phyloP scores from a whole-genome alignment of 148 eudicot species.

The Cornus suecica region DNA sequence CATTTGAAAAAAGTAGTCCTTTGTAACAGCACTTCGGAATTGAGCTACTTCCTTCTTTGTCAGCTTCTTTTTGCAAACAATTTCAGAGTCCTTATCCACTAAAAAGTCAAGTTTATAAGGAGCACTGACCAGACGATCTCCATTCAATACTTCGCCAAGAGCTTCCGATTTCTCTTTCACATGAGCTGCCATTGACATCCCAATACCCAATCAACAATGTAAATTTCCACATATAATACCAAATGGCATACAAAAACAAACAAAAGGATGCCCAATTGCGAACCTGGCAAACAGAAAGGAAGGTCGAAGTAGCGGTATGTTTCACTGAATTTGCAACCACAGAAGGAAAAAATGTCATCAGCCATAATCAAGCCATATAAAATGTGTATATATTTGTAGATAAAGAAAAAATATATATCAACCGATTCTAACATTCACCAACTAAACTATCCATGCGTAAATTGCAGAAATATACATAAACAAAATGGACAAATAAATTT shows the following conservation, averaged over 20 bases:
- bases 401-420: no score
- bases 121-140: constrained; percentile 71
- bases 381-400: not conserved
- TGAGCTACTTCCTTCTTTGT: constrained; percentile 50
- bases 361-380: not conserved
- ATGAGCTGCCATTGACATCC: constrained; percentile 27
- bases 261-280: constrained; percentile 5
- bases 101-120: constrained; percentile 62
- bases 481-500: not conserved
- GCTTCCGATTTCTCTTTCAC: constrained; percentile 70
- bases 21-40: constrained; percentile 62
- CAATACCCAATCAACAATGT: not conserved
- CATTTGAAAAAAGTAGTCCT: constrained; percentile 77
- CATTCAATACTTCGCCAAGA: constrained; percentile 70
- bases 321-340: constrained; percentile 44
- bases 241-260: not conserved
- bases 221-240: constrained; percentile 1
- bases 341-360: constrained; percentile 7
- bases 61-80: constrained; percentile 48
- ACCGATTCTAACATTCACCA: no score
- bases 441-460: no score
- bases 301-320: constrained; percentile 72
- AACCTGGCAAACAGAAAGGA: constrained; percentile 66
- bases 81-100: constrained; percentile 57
- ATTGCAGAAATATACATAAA: no score